A percentile compares a stretch with the other conserved stretches of the same genome.
Evolutionary conservation across 2,329 filamentous ascomycete species (phyloP).

Genomic region (Penicillium sp.): DNA sequence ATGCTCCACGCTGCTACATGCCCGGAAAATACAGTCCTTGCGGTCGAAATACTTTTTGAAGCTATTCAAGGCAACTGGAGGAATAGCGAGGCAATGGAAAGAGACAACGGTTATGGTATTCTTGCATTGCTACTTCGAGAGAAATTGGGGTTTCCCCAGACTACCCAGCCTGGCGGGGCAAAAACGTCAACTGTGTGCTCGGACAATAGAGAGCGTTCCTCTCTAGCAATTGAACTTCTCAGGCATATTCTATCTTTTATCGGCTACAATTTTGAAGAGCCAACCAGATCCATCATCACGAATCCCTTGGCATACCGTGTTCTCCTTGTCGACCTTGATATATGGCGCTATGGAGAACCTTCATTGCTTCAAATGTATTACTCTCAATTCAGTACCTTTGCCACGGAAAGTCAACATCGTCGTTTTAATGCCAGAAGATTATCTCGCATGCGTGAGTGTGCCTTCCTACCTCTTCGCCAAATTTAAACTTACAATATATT

Average conservation of each 20-base stretch:
- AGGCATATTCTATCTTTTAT: slow-evolving; percentile 78
- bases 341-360: slow-evolving; percentile 77
- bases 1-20: slow-evolving; percentile 73
- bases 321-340: slow-evolving; percentile 85
- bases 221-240: slow-evolving; percentile 60
- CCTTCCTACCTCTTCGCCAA: neutral
- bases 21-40: slow-evolving; percentile 66
- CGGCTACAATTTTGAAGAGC: slow-evolving; percentile 76
- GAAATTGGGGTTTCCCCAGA: slow-evolving; percentile 56
- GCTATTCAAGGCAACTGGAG: slow-evolving; percentile 90
- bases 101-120: slow-evolving; percentile 88
- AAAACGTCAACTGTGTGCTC: slow-evolving; percentile 35
- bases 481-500: slow-evolving; percentile 18
- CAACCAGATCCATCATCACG: slow-evolving; percentile 85
- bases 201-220: slow-evolving; percentile 46
- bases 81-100: slow-evolving; percentile 97
- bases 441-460: slow-evolving; percentile 75
- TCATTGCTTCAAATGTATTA: slow-evolving; percentile 87
- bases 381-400: slow-evolving; percentile 83
- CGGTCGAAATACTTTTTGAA: slow-evolving; percentile 78
- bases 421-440: slow-evolving; percentile 87
- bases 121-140: slow-evolving; percentile 77
- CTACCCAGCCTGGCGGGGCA: slow-evolving; percentile 37
- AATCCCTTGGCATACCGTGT: slow-evolving; percentile 94
- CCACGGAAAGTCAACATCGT: slow-evolving; percentile 83